A percentile compares a stretch with the other conserved stretches of the same genome.
These are phyloP conservation scores for Lenwebbia sp. DNA, from an alignment of 345 rosid species.

Conservation along the genomic window DNA sequence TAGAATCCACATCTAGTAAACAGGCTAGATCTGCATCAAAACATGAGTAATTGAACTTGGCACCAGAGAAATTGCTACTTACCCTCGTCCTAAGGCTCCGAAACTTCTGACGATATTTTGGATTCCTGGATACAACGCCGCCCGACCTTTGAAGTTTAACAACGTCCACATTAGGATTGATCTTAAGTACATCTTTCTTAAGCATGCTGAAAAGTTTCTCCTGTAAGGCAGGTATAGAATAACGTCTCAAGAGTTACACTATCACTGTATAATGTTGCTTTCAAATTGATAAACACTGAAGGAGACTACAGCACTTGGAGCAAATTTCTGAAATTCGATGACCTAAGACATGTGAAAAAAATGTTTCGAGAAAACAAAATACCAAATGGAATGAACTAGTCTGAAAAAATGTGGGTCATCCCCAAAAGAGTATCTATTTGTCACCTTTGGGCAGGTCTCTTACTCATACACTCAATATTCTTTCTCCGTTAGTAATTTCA, in stretches of 20 bases:
- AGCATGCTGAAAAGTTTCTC: conserved; percentile 97
- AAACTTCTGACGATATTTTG: conserved; percentile 48
- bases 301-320: background rate
- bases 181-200: conserved; percentile 47
- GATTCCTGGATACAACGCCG: conserved; percentile 73
- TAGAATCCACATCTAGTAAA: background rate
- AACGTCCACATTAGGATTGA: conserved; percentile 63
- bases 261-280: background rate
- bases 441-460: background rate
- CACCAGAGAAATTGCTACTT: background rate
- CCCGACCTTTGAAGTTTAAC: conserved; percentile 91
- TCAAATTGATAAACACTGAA: background rate
- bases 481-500: background rate
- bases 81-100: conserved; percentile 69
- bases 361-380: background rate
- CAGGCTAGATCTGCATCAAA: background rate
- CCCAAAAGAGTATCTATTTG: background rate
- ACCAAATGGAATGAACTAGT: background rate
- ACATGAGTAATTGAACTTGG: background rate
- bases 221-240: conserved; percentile 8
- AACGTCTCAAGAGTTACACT: background rate
- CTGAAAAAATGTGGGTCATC: background rate
- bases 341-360: background rate
- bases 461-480: background rate
- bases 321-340: background rate